Percentiles rank a stretch among this genome's conserved stretches.
Evolutionary conservation across 306 rosid species (phyloP).

Genomic region (Prunus davidiana): DNA sequence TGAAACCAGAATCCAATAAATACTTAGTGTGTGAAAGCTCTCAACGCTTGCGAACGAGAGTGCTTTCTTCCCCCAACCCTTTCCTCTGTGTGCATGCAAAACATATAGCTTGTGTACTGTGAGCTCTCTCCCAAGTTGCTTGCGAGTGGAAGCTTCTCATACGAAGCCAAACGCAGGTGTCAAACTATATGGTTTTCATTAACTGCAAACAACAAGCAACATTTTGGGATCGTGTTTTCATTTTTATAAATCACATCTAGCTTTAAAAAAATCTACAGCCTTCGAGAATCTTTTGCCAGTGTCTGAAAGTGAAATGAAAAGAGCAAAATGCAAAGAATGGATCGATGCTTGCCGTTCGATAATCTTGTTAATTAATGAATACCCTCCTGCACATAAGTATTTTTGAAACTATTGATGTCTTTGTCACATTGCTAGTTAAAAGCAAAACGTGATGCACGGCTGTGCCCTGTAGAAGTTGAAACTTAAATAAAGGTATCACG

Average conservation of each 20-base stretch:
- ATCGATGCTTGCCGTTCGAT: not conserved
- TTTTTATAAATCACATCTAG: not conserved
- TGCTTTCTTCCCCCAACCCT: not conserved
- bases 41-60: not conserved
- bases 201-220: not conserved
- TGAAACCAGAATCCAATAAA: not conserved
- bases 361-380: no score
- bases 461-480: not conserved
- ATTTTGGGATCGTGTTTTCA: not conserved
- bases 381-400: no score
- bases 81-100: not conserved
- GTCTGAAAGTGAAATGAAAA: not conserved
- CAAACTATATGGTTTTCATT: not conserved
- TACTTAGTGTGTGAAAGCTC: not conserved
- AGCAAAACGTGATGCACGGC: slow-evolving; percentile 19
- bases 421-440: not conserved
- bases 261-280: not conserved
- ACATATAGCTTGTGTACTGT: not conserved
- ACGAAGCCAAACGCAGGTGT: not conserved
- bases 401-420: not conserved
- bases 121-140: not conserved
- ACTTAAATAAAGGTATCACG: not conserved
- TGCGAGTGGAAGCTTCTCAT: not conserved
- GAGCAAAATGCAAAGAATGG: not conserved
- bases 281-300: not conserved